A percentile compares a stretch with the other conserved stretches of the same genome.
phyloP scores from a whole-genome alignment of 1,139 yeast genomes.

The Diutina catenulata region DNA sequence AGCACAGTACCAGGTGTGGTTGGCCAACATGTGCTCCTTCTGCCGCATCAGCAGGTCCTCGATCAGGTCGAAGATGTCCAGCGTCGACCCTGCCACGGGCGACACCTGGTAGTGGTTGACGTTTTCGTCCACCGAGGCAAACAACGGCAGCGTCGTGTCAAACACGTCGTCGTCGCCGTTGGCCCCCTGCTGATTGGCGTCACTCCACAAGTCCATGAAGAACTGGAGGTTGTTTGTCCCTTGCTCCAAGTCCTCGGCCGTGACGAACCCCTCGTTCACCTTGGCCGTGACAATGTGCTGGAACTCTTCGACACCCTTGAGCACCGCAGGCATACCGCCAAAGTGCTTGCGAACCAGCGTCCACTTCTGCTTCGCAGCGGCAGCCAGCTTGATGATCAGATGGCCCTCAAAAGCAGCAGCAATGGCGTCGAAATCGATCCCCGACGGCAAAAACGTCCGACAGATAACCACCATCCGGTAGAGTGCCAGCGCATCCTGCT shows the following conservation, averaged over 20 bases:
- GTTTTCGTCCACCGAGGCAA: conserved; percentile 1
- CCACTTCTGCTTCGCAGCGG: background rate
- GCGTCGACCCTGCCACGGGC: background rate
- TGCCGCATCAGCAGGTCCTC: background rate
- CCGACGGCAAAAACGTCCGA: conserved; percentile 1
- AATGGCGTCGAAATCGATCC: conserved; percentile 2
- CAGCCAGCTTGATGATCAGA: background rate
- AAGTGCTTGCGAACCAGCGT: background rate
- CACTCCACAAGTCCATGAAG: conserved; percentile 4
- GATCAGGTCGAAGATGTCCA: background rate
- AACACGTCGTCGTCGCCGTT: background rate
- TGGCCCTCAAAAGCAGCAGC: conserved; percentile 1
- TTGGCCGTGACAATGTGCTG: background rate
- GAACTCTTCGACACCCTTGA: conserved; percentile 1
- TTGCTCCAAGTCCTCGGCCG: conserved; percentile 1
- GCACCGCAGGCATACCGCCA: conserved; percentile 2
- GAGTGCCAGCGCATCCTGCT: background rate
- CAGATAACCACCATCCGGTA: conserved; percentile 5
- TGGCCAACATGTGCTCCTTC: conserved; percentile 3
- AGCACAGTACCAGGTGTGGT: background rate
- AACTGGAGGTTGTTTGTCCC: background rate
- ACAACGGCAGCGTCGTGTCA: conserved; percentile 1
- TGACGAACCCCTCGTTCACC: background rate
- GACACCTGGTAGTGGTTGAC: background rate
- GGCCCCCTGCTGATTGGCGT: background rate